Conservation (phyloP, 2,329 filamentous ascomycete genomes). For the Botryotinia globosa region DNA sequence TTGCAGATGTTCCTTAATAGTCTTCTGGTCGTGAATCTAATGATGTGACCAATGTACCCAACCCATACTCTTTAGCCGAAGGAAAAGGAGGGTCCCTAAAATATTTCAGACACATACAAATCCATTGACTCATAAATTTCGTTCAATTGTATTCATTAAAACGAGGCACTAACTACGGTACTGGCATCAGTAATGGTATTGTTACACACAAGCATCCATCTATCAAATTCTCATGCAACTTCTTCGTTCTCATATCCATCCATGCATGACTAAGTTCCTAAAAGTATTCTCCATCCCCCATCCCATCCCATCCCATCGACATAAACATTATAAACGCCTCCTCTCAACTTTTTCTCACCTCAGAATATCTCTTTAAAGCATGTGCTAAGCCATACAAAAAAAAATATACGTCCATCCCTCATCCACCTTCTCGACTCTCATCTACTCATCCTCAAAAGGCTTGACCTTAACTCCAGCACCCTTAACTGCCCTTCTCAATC, state of each 20-base stretch:
- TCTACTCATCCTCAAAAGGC: slow-evolving; percentile 33
- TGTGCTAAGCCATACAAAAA: neutral
- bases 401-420: neutral
- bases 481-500: slow-evolving; percentile 43
- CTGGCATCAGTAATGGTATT: slow-evolving; percentile 6
- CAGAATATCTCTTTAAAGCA: neutral
- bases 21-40: neutral
- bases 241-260: neutral
- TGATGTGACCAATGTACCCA: neutral
- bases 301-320: neutral
- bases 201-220: slow-evolving; percentile 1
- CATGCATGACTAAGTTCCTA: neutral
- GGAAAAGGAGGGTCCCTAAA: neutral
- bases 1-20: neutral
- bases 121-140: neutral
- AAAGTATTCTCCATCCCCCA: neutral
- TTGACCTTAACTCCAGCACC: slow-evolving; percentile 36
- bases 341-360: neutral
- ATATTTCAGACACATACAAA: neutral
- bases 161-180: neutral
- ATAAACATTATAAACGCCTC: slow-evolving; percentile 3
- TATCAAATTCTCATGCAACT: neutral
- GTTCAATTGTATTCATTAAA: neutral
- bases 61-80: neutral
- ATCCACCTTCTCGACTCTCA: neutral